Conservation (phyloP, 495 filamentous ascomycete species). For the Thermochaetoides thermophila region DNA sequence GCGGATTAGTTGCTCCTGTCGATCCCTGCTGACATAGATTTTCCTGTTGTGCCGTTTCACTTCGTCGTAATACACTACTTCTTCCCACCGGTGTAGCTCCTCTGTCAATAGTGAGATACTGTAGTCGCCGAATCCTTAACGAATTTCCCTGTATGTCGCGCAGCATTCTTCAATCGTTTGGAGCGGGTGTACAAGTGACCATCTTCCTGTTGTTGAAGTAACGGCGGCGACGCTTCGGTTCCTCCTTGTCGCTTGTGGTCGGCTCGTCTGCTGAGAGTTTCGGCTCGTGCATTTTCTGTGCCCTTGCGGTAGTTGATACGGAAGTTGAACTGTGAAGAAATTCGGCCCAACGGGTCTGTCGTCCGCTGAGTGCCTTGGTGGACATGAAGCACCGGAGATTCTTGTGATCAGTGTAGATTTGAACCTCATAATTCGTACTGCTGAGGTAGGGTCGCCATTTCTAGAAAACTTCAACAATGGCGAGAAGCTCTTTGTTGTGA, state of each 20-base stretch:
- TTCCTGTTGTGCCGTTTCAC: too few species aligned
- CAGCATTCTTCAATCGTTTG: too few species aligned
- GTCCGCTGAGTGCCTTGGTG: conserved; percentile 12
- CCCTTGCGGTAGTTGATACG: conserved; percentile 12
- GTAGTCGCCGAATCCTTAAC: too few species aligned
- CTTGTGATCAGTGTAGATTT: conserved; percentile 3
- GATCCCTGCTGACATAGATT: too few species aligned
- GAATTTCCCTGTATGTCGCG: too few species aligned
- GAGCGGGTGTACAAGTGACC: background rate
- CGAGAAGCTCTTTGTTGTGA: conserved; percentile 3
- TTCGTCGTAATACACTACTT: too few species aligned
- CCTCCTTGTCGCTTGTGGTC: background rate
- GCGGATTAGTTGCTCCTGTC: background rate
- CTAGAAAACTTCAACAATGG: conserved; percentile 2
- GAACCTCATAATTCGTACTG: background rate
- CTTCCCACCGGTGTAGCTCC: too few species aligned
- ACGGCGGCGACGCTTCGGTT: background rate
- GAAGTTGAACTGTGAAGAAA: conserved; percentile 20
- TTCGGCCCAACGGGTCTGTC: conserved; percentile 12
- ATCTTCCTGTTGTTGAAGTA: background rate
- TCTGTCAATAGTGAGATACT: too few species aligned
- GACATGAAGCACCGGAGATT: conserved; percentile 15
- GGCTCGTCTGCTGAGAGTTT: conserved; percentile 3
- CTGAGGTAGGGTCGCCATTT: conserved; percentile 1
- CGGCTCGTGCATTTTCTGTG: conserved; percentile 2